These are phyloP conservation scores for Epicoccum nigrum DNA, from an alignment of 2,329 filamentous ascomycete genomes.

Conservation along the genomic window DNA sequence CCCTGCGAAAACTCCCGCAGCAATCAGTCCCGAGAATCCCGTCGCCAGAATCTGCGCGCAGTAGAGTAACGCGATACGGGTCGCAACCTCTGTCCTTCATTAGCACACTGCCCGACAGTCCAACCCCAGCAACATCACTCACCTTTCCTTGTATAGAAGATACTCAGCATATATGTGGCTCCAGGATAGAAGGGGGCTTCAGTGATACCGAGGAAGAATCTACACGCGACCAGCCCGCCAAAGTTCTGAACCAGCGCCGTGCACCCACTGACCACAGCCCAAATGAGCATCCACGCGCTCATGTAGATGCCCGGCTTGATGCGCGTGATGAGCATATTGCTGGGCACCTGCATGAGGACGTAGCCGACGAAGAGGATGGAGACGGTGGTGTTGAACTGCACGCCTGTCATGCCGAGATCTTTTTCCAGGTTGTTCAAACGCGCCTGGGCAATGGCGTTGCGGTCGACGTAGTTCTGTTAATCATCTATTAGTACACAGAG, in stretches of 20 bases:
- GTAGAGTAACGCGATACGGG: slow-evolving; percentile 47
- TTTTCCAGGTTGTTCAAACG: slow-evolving; percentile 66
- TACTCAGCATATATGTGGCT: slow-evolving; percentile 65
- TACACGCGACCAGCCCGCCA: slow-evolving; percentile 38
- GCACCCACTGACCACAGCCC: slow-evolving; percentile 45
- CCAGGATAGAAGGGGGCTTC: slow-evolving; percentile 62
- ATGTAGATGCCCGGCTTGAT: slow-evolving; percentile 43
- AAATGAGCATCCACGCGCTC: slow-evolving; percentile 43
- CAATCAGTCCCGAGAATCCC: slow-evolving; percentile 54
- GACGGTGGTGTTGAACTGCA: slow-evolving; percentile 19
- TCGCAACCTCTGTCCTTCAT: slow-evolving; percentile 39
- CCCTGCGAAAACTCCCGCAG: slow-evolving; percentile 47
- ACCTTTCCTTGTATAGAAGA: slow-evolving; percentile 67
- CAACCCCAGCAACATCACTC: not conserved
- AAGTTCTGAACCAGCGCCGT: slow-evolving; percentile 44
- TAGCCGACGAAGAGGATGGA: slow-evolving; percentile 57
- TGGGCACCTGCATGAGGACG: slow-evolving; percentile 46
- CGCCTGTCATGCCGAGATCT: slow-evolving; percentile 50
- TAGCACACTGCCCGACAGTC: slow-evolving; percentile 42
- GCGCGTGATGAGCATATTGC: slow-evolving; percentile 52
- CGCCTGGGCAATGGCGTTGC: slow-evolving; percentile 70
- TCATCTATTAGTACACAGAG: not conserved
- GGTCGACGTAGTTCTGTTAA: slow-evolving; percentile 52
- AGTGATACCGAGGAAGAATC: slow-evolving; percentile 41
- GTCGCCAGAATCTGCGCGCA: slow-evolving; percentile 50